These are phyloP conservation scores for Candida orba DNA, from an alignment of 805 yeast species.

Conservation along the genomic window DNA sequence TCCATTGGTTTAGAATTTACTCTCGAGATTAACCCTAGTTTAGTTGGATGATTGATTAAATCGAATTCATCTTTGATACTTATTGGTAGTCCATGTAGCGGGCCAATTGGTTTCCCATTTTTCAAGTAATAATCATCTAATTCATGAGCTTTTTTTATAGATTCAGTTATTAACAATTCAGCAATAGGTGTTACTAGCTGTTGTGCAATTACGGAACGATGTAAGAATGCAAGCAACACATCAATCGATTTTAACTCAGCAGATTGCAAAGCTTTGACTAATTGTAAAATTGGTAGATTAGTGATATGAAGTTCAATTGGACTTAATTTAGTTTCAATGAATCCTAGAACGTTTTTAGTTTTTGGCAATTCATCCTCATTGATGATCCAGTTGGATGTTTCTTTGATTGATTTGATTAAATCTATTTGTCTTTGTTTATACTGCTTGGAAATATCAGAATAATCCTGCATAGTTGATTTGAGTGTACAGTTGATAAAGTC, in stretches of 20 bases:
- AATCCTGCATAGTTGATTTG: not conserved
- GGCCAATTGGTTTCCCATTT: constrained; percentile 47
- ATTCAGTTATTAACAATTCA: constrained; percentile 41
- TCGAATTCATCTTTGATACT: constrained; percentile 40
- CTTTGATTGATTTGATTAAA: not conserved
- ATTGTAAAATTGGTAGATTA: constrained; percentile 17
- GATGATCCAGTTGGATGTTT: not conserved
- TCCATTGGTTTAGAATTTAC: constrained; percentile 26
- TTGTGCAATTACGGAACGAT: constrained; percentile 47
- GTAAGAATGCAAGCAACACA: constrained; percentile 45
- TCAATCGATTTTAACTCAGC: constrained; percentile 30
- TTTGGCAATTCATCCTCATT: not conserved
- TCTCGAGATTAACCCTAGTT: constrained; percentile 38
- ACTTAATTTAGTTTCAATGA: constrained; percentile 1
- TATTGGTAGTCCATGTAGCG: constrained; percentile 60
- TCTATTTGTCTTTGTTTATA: not conserved
- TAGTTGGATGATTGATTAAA: constrained; percentile 37
- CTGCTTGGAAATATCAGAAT: not conserved
- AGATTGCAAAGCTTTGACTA: constrained; percentile 22
- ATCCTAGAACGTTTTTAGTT: not conserved
- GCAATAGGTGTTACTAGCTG: constrained; percentile 32
- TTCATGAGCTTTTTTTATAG: constrained; percentile 43
- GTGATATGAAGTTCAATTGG: not conserved
- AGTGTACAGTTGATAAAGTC: too few relatives aligned
- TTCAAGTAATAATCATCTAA: constrained; percentile 41